Evolutionary conservation across 306 rosid species (phyloP), one percentile per base, ranked within the genome.

Genomic region (Corylus avellana): DNA sequence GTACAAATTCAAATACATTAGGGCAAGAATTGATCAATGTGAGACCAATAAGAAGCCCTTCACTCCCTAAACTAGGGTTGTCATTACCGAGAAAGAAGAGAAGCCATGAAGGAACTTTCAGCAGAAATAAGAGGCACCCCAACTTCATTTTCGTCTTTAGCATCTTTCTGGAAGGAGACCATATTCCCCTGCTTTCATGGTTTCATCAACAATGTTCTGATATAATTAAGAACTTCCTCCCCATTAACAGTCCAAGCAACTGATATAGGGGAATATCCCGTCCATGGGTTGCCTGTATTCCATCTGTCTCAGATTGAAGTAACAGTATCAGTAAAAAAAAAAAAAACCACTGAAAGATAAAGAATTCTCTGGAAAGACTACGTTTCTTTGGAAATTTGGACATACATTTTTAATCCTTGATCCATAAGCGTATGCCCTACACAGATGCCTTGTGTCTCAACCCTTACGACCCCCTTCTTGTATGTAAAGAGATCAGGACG

Each of bases 361-460:
- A 12, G 75, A 18, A 72, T 68, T 68, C 51, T 68, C 72, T 7
- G 3, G 49, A 37, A 73, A 48, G 13, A 75, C 55, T 25, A 54
- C 1, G 11, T 47, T 27, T 58, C 46, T 73, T 68, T 70, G n/a
- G n/a, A 46, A 69, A 63, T 76, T 39, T 66, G 50, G 74, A 79
- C 89, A 48, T 88, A 93, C 98, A 67, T 88, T 80, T 95, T 95
- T 16, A 93, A 85, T 76, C 99, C 98, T 93, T 91, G 99, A 80
- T 95, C 99, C 89, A 95, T 57, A 57, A 95, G 90, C 12, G 99
- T 95, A 78, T 95, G 99, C 64, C 99, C 99, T 9, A 79, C 86
- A 82, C 97, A 91, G 76, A 95, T 85, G 77, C 99, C 99, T 78
- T 89, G 96, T 16, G 98, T 95, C 85, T 95, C 99, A 54, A 93